Conservation (phyloP, 2,329 filamentous ascomycete species). For the Cadophora malorum region DNA sequence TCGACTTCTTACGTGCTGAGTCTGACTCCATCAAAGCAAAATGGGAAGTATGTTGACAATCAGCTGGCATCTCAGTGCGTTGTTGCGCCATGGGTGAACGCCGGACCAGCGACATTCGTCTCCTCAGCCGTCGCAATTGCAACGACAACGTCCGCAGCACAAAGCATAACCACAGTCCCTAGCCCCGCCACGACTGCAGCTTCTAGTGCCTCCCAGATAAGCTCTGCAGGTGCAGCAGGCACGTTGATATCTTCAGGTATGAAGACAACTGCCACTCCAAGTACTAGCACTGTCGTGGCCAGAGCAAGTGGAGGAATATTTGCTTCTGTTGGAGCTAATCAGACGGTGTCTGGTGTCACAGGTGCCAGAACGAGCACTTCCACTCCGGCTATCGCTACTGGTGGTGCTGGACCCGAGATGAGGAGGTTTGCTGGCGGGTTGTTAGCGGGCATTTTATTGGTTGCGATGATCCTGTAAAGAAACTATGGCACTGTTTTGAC, state of each 20-base stretch:
- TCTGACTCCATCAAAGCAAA: constrained; percentile 35
- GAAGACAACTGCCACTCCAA: not conserved
- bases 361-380: constrained; percentile 1
- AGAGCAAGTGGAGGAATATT: constrained; percentile 5
- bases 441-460: constrained; percentile 11
- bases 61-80: constrained; percentile 38
- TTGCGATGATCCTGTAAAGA: constrained; percentile 18
- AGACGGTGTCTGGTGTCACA: not conserved
- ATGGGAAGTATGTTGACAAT: constrained; percentile 38
- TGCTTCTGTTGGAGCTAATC: constrained; percentile 12
- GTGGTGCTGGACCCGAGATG: constrained; percentile 4
- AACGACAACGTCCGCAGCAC: not conserved
- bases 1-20: constrained; percentile 36
- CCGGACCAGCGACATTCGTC: constrained; percentile 19
- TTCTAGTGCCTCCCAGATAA: not conserved
- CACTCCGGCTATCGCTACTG: not conserved
- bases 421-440: constrained; percentile 18
- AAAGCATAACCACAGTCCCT: not conserved
- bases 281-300: not conserved
- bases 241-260: not conserved
- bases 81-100: constrained; percentile 35
- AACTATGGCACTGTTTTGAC: not conserved
- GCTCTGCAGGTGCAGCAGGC: not conserved
- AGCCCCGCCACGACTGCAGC: no score
- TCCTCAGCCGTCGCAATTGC: not conserved